A percentile compares a stretch with the other conserved stretches of the same genome.
Evolutionary conservation across 176 grass and related monocot genomes (phyloP).

Genomic region (Luzula sylvatica): DNA sequence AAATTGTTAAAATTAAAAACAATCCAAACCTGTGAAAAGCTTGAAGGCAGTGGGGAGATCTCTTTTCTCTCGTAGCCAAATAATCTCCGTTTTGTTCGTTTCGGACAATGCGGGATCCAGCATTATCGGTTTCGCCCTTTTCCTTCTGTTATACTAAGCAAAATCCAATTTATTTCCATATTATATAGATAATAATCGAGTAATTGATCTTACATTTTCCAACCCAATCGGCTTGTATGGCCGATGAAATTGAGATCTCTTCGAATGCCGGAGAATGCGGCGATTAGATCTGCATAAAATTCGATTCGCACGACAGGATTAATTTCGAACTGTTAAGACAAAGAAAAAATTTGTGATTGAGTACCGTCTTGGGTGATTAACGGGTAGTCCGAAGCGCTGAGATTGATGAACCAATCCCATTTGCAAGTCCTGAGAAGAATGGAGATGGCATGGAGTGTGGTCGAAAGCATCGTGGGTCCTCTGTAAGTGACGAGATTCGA

Average conservation of each 20-base stretch:
- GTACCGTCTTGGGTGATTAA: constrained; percentile 86
- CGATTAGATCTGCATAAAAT: constrained; percentile 63
- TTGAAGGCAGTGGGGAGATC: constrained; percentile 73
- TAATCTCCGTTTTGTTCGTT: constrained; percentile 48
- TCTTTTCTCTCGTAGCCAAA: constrained; percentile 51
- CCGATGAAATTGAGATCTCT: constrained; percentile 90
- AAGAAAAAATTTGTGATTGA: not conserved
- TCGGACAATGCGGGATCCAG: constrained; percentile 69
- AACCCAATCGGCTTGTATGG: constrained; percentile 81
- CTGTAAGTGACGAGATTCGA: constrained; percentile 90
- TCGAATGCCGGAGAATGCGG: constrained; percentile 58
- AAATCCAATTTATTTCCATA: not conserved
- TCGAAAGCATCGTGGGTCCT: constrained; percentile 89
- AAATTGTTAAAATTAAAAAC: not conserved
- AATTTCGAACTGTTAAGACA: not conserved
- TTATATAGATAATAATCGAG: not conserved
- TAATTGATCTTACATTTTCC: constrained; percentile 76
- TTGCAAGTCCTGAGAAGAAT: constrained; percentile 54
- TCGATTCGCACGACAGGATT: not conserved
- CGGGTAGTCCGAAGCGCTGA: constrained; percentile 94
- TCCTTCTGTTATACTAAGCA: constrained; percentile 46
- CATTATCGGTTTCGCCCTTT: constrained; percentile 79
- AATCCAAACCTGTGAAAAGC: constrained; percentile 64
- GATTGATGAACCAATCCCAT: constrained; percentile 99
- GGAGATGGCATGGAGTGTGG: constrained; percentile 82